Percentiles rank a stretch among this genome's conserved stretches.
These are phyloP conservation scores for Pythium sukuiense DNA, from an alignment of 352 stramenopile genomes.

Conservation along the genomic window DNA sequence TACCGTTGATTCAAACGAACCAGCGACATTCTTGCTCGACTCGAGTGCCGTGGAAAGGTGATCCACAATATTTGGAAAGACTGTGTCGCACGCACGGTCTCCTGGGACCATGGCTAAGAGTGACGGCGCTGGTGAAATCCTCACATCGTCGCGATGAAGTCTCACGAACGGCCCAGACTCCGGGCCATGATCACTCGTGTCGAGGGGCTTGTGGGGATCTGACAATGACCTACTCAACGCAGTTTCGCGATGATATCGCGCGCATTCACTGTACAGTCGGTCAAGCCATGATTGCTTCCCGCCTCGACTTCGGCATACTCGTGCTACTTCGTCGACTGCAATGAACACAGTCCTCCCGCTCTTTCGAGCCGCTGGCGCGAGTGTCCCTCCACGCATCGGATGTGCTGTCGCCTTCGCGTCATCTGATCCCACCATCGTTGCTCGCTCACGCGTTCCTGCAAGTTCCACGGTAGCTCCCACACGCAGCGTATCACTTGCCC, in stretches of 20 bases:
- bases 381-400: too few species aligned
- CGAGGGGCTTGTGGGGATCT: not conserved
- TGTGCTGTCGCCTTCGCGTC: too few species aligned
- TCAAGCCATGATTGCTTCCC: not conserved
- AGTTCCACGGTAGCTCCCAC: conserved; percentile 15
- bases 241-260: not conserved
- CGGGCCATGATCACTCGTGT: not conserved
- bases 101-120: not conserved
- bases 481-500: not conserved
- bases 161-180: conserved; percentile 10
- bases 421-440: conserved; percentile 12
- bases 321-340: not conserved
- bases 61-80: not conserved
- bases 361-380: not conserved
- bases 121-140: not conserved
- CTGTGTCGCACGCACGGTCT: not conserved
- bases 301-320: not conserved
- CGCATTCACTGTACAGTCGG: not conserved
- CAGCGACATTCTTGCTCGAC: not conserved
- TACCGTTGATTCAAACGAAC: not conserved
- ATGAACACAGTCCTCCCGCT: not conserved
- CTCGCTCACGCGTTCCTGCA: conserved; percentile 14
- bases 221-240: not conserved
- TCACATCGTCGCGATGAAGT: conserved; percentile 23
- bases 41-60: not conserved